These are phyloP conservation scores for Grosmannia penicillata DNA, from an alignment of 2,329 filamentous ascomycete genomes.

Conservation along the genomic window DNA sequence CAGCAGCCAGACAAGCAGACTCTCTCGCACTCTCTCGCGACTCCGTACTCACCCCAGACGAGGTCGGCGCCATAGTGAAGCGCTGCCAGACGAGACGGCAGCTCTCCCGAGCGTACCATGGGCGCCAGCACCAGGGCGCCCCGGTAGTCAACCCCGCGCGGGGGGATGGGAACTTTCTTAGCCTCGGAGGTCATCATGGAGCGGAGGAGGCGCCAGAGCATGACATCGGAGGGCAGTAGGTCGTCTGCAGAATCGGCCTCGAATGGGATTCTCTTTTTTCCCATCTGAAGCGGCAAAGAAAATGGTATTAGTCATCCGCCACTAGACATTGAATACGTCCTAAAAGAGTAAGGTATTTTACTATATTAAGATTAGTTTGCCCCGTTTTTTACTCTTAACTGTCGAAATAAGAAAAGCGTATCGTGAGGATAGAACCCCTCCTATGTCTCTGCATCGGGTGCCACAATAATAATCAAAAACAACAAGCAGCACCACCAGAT, in stretches of 20 bases:
- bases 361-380: too few relatives aligned
- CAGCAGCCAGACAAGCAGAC: neutral
- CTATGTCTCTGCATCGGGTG: too few relatives aligned
- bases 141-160: slow-evolving; percentile 81
- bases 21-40: too few relatives aligned
- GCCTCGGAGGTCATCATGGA: slow-evolving; percentile 42
- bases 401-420: too few relatives aligned
- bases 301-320: too few relatives aligned
- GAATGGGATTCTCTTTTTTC: neutral
- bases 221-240: slow-evolving; percentile 3
- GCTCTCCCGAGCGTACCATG: slow-evolving; percentile 95
- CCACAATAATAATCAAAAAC: too few relatives aligned
- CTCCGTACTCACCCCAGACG: slow-evolving; percentile 61
- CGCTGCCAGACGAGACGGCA: slow-evolving; percentile 75
- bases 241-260: neutral
- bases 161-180: slow-evolving; percentile 69
- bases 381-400: too few relatives aligned
- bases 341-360: too few relatives aligned
- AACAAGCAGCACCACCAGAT: too few relatives aligned
- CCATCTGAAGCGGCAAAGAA: too few relatives aligned
- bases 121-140: slow-evolving; percentile 89
- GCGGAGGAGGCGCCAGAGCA: slow-evolving; percentile 19
- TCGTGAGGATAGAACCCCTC: too few relatives aligned
- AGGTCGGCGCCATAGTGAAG: slow-evolving; percentile 93
- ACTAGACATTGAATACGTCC: too few relatives aligned